Evolutionary conservation across 2,329 filamentous ascomycete genomes (phyloP).

Genomic region (Fusarium devonianum): DNA sequence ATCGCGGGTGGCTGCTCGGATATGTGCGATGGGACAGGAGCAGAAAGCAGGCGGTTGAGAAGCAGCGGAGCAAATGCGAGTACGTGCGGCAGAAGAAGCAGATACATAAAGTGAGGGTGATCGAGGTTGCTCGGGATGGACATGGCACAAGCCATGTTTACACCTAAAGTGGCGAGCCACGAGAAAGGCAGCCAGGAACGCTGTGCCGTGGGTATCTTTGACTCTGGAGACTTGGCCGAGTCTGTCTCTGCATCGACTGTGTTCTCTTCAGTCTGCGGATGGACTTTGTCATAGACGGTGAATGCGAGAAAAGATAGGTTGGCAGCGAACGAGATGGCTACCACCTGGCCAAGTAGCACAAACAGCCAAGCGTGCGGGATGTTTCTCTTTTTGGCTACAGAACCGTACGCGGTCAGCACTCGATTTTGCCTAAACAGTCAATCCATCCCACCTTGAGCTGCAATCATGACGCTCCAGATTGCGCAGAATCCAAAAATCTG

Average conservation of each 20-base stretch:
- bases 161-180: constrained; percentile 17
- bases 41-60: constrained; percentile 10
- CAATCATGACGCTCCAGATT: constrained; percentile 40
- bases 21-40: neutral
- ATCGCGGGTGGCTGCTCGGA: constrained; percentile 13
- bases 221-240: too few species aligned
- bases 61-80: constrained; percentile 38
- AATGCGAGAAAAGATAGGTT: constrained; percentile 41
- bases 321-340: constrained; percentile 40
- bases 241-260: too few species aligned
- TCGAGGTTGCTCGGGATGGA: constrained; percentile 19
- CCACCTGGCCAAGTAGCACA: constrained; percentile 39
- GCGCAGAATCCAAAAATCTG: constrained; percentile 42
- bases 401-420: neutral
- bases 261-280: too few species aligned
- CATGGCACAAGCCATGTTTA: constrained; percentile 23
- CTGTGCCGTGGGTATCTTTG: neutral
- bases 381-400: constrained; percentile 20
- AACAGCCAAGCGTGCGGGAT: constrained; percentile 37
- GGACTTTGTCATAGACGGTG: constrained; percentile 16
- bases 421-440: too few species aligned
- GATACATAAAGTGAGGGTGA: constrained; percentile 22
- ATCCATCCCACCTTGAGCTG: constrained; percentile 28
- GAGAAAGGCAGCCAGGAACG: constrained; percentile 9
- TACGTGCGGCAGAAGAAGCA: constrained; percentile 36